Percentiles rank a stretch among this genome's conserved stretches.
Evolutionary conservation across 805 yeast species (phyloP).

Genomic region (Metschnikowia baotianmanensis): DNA sequence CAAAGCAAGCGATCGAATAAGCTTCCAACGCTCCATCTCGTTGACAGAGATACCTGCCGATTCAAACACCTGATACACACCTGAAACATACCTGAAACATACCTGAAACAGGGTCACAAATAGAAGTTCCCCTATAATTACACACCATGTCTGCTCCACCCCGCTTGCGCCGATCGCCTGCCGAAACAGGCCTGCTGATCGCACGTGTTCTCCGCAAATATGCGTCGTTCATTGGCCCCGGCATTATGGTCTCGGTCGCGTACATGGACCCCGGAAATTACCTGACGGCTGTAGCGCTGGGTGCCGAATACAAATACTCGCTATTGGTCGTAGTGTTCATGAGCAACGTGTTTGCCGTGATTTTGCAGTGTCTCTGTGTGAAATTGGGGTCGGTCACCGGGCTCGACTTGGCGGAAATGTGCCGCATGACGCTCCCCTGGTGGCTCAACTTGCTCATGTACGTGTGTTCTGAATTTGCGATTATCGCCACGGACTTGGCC

Average conservation of each 20-base stretch:
- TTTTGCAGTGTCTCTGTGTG: slow-evolving; percentile 78
- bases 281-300: slow-evolving; percentile 85
- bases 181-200: slow-evolving; percentile 14
- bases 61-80: too few species aligned
- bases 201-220: slow-evolving; percentile 45
- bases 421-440: slow-evolving; percentile 65
- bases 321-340: slow-evolving; percentile 69
- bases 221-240: slow-evolving; percentile 77
- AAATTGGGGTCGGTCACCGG: slow-evolving; percentile 91
- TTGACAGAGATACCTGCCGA: too few species aligned
- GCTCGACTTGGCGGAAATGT: slow-evolving; percentile 80
- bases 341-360: slow-evolving; percentile 81
- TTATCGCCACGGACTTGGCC: slow-evolving; percentile 89
- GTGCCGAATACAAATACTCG: slow-evolving; percentile 73
- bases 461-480: slow-evolving; percentile 77
- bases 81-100: too few species aligned
- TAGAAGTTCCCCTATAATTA: too few species aligned
- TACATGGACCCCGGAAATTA: slow-evolving; percentile 95
- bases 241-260: slow-evolving; percentile 83
- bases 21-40: too few species aligned
- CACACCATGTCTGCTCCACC: too few species aligned
- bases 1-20: too few species aligned
- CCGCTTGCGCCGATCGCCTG: too few species aligned
- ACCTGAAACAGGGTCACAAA: too few species aligned
- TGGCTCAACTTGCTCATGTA: slow-evolving; percentile 66